These are phyloP conservation scores for Eucalyptus tenuipes DNA, from an alignment of 345 rosid genomes.

Conservation along the genomic window DNA sequence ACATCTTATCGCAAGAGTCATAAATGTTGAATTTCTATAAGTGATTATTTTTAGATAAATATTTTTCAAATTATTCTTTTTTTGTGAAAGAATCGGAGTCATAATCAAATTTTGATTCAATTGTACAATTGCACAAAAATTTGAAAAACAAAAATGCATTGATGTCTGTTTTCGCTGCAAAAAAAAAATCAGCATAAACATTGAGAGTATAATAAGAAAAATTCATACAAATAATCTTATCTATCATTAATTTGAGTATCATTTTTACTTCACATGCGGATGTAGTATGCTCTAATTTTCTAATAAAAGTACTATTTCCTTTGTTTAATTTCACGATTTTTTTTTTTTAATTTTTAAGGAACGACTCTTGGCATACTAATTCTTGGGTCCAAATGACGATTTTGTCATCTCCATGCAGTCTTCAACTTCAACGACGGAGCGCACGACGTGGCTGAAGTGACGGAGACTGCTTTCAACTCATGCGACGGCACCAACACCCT, in stretches of 20 bases:
- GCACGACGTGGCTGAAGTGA: slow-evolving; percentile 45
- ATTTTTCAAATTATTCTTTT: no score
- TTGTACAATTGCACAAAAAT: fast-evolving
- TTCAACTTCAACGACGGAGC: slow-evolving; percentile 27
- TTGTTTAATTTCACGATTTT: neutral
- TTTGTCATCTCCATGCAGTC: slow-evolving; percentile 5
- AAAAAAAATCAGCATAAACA: no score
- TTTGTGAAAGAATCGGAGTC: fast-evolving
- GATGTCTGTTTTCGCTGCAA: fast-evolving
- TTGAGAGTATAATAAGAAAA: neutral
- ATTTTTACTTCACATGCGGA: no score
- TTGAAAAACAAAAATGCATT: no score
- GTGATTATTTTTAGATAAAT: no score
- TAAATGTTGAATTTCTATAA: no score
- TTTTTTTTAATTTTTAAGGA: neutral
- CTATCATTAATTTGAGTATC: no score
- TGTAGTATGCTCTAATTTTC: neutral
- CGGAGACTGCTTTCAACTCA: slow-evolving; percentile 9
- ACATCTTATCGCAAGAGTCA: no score
- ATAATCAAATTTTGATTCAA: no score
- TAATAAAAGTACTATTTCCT: no score
- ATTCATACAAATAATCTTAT: no score
- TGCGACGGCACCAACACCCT: slow-evolving; percentile 19
- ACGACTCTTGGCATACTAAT: neutral
- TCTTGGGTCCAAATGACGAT: neutral